Percentiles rank a stretch among this genome's conserved stretches.
Conservation (phyloP, 805 yeast genomes). For the Ogataea angusta region DNA sequence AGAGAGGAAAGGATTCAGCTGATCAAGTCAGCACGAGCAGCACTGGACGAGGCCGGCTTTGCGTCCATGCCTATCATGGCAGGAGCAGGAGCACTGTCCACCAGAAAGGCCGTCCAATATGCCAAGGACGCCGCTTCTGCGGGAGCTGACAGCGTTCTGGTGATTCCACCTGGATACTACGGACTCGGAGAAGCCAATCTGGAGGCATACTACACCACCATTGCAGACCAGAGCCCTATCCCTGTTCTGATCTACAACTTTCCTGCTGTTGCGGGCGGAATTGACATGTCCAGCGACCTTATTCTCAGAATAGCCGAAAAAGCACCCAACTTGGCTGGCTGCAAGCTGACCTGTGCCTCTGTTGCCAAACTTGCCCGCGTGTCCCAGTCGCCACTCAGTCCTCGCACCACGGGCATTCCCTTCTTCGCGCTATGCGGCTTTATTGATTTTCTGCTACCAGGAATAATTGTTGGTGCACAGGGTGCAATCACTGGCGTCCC, state of each 20-base stretch:
- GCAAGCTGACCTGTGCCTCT: conserved; percentile 17
- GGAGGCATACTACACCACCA: conserved; percentile 29
- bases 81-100: conserved; percentile 31
- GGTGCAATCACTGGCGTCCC: conserved; percentile 21
- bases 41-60: conserved; percentile 33
- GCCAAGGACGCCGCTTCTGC: conserved; percentile 27
- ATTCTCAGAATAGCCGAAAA: conserved; percentile 11
- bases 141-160: conserved; percentile 36
- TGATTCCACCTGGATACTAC: conserved; percentile 37
- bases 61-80: conserved; percentile 29
- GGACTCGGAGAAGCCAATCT: conserved; percentile 35
- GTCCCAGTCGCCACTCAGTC: conserved; percentile 9
- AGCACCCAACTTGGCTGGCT: conserved; percentile 14
- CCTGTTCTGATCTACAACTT: conserved; percentile 38
- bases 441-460: conserved; percentile 18
- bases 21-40: conserved; percentile 30
- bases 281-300: conserved; percentile 20
- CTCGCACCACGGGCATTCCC: conserved; percentile 10
- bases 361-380: conserved; percentile 17
- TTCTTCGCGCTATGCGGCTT: conserved; percentile 18
- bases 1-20: conserved; percentile 31
- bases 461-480: conserved; percentile 14
- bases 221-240: conserved; percentile 33
- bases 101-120: conserved; percentile 30
- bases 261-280: conserved; percentile 37